These are phyloP conservation scores for Hypomontagnella monticulosa DNA, from an alignment of 495 filamentous ascomycete species.

Conservation along the genomic window DNA sequence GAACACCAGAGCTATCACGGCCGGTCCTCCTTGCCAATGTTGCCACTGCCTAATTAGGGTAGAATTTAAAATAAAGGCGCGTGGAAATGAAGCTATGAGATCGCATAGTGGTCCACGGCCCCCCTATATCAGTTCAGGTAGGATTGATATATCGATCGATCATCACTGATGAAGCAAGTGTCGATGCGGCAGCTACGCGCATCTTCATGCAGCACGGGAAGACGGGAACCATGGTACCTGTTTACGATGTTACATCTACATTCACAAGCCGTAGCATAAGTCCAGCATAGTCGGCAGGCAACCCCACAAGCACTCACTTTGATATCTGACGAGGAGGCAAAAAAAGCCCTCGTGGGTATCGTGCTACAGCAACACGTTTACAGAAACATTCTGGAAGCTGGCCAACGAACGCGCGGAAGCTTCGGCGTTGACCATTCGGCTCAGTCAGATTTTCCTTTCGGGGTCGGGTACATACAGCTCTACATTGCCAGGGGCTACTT, in stretches of 20 bases:
- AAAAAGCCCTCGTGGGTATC: conserved; percentile 25
- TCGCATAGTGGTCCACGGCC: conserved; percentile 8
- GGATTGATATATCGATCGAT: conserved; percentile 33
- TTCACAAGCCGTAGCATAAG: conserved; percentile 29
- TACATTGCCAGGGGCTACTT: conserved; percentile 17
- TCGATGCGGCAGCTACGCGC: conserved; percentile 24
- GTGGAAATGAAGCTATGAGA: conserved; percentile 3
- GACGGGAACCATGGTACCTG: conserved; percentile 14
- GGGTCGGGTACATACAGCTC: conserved; percentile 5
- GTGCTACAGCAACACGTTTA: conserved; percentile 31
- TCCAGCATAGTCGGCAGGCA: conserved; percentile 14
- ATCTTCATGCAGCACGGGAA: conserved; percentile 25
- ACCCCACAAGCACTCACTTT: conserved; percentile 24
- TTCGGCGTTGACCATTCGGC: conserved; percentile 27
- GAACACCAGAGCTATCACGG: neutral
- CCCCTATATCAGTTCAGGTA: neutral
- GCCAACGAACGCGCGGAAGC: conserved; percentile 17
- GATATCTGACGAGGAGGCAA: conserved; percentile 5
- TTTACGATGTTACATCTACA: conserved; percentile 24
- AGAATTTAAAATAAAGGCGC: neutral
- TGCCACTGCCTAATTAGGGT: conserved; percentile 18
- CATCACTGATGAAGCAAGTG: conserved; percentile 21
- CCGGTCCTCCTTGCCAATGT: conserved; percentile 7
- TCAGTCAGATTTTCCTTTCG: conserved; percentile 16
- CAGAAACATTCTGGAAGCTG: conserved; percentile 45